Percentiles rank a stretch among this genome's conserved stretches.
Evolutionary conservation across 2,329 filamentous ascomycete species (phyloP).

Genomic region (Celoporthe dispersa): DNA sequence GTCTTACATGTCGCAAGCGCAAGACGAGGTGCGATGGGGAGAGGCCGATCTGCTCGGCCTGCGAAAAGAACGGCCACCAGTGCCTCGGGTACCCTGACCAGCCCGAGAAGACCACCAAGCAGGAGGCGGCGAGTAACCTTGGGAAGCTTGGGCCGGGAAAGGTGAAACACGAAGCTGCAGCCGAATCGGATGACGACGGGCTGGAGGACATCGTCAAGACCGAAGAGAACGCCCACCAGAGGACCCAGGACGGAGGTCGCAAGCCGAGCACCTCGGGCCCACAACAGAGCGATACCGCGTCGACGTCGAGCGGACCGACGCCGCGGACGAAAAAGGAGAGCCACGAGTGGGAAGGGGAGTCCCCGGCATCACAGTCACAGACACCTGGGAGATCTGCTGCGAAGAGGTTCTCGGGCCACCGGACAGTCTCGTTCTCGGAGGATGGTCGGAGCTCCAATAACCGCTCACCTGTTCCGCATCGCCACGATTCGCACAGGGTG

Average conservation of each 20-base stretch:
- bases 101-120: slow-evolving; percentile 52
- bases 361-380: slow-evolving; percentile 26
- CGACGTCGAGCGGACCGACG: slow-evolving; percentile 31
- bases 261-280: slow-evolving; percentile 27
- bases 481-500: slow-evolving; percentile 66
- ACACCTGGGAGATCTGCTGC: slow-evolving; percentile 26
- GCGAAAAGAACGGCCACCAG: slow-evolving; percentile 70
- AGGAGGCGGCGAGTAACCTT: slow-evolving; percentile 27
- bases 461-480: slow-evolving; percentile 52
- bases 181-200: slow-evolving; percentile 36
- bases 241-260: slow-evolving; percentile 32
- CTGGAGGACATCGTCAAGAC: slow-evolving; percentile 44
- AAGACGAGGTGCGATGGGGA: slow-evolving; percentile 78
- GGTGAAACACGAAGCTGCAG: background rate
- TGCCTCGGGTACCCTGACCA: slow-evolving; percentile 70
- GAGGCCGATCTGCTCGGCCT: slow-evolving; percentile 73
- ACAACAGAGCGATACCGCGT: slow-evolving; percentile 31
- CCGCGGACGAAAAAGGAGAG: slow-evolving; percentile 29
- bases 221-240: slow-evolving; percentile 38
- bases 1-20: slow-evolving; percentile 74
- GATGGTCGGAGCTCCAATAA: slow-evolving; percentile 45
- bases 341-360: slow-evolving; percentile 36
- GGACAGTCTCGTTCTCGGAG: slow-evolving; percentile 46
- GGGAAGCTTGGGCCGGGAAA: slow-evolving; percentile 33
- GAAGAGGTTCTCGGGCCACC: slow-evolving; percentile 33